Conservation (phyloP, 495 filamentous ascomycete genomes). For the Neurospora intermedia region DNA sequence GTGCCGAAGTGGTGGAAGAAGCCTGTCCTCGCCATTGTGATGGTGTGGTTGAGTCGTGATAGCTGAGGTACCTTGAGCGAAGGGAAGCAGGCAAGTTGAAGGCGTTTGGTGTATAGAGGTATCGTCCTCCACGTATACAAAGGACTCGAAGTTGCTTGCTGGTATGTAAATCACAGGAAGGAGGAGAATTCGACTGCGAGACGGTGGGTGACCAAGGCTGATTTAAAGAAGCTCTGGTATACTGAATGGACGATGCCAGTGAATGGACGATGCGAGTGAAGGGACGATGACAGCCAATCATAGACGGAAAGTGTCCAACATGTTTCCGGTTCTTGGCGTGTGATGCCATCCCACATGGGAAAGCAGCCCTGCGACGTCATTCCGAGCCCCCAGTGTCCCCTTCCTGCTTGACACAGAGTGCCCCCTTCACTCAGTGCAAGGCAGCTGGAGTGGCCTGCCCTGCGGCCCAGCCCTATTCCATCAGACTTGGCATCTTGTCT, state of each 20-base stretch:
- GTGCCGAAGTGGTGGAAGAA: slow-evolving; percentile 49
- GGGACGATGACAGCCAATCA: neutral
- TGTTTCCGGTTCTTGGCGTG: neutral
- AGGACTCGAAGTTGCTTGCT: neutral
- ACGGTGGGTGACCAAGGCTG: neutral
- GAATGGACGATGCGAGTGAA: neutral
- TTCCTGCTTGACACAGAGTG: neutral
- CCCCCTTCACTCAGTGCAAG: neutral
- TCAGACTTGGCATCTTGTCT: neutral
- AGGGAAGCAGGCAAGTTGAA: neutral
- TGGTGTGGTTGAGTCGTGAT: neutral
- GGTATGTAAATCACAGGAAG: neutral
- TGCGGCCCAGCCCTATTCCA: neutral
- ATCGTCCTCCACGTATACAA: neutral
- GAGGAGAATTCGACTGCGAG: neutral
- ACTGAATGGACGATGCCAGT: neutral
- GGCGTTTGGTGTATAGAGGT: neutral
- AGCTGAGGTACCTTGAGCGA: neutral
- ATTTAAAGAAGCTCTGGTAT: neutral
- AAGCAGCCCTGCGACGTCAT: neutral
- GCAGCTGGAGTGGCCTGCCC: neutral
- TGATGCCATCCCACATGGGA: neutral
- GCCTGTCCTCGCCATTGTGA: slow-evolving; percentile 34
- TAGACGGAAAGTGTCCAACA: neutral
- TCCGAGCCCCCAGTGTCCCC: neutral